Base-by-base conservation (phyloP, 345 rosid species). In the Cardiospermum halicacabum region DNA sequence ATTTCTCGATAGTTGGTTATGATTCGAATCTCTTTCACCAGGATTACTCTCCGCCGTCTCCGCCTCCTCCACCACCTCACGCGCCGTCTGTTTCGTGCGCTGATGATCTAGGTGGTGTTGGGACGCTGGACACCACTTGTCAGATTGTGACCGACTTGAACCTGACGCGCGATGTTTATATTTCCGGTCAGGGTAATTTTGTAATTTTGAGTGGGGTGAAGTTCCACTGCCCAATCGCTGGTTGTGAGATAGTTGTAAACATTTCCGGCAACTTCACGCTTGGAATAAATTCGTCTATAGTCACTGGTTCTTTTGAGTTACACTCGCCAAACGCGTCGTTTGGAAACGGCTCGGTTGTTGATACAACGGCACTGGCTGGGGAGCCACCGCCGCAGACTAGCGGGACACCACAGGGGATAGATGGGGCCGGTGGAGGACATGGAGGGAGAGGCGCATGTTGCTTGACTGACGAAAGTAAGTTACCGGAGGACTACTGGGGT, bases 401-500 rank as follows among this genome's bases (percentile, higher is more conserved):
- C 25, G 99, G 99, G 60, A 89, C 96, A 9, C 94, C 99, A 3
- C 90, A 83, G 64, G 96, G 92, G 65, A 69, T 88, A 1, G 92
- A 85, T 1, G 99, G 99, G 50, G 82, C 90, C 1, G 99, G 98
- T 26, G 99, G 99, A 27, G 99, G 98, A 27, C 99, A 95, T 57
- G 98, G 98, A 43, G 99, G 99, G 48, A 81, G 99, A 62, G 99
- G 99, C 0, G 99, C 99, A 22, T 74, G 84, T 54, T 91, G 90
- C 69, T 79, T 87, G 79, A 80, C 80, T 28, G 89, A 87, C 66
- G 66, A 83, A 53, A 71, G 57, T 19, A 85, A 85, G 88, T 80
- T 88, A 59, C 88, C 98, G 3, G 98, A 88, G 79, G 98, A 95
- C 69, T 93, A 89, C 3, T 91, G 99, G 98, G 99, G 99, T 42